phyloP scores from a whole-genome alignment of 176 grass and related monocot genomes.

The Hordeum vulgare region DNA sequence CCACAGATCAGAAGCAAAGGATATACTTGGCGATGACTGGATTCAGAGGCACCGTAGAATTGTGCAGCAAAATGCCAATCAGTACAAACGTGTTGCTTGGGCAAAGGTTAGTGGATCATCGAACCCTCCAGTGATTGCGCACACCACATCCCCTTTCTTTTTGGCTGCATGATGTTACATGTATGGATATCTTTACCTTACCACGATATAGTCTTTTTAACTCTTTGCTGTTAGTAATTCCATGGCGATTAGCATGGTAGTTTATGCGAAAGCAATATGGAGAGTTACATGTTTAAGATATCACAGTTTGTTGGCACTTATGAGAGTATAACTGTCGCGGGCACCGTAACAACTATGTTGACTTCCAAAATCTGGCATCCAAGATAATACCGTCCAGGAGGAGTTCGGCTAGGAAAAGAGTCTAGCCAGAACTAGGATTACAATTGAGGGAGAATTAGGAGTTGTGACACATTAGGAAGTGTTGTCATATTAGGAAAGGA shows the following conservation, averaged over 20 bases:
- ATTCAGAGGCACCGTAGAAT: conserved; percentile 95
- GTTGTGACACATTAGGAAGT: not conserved
- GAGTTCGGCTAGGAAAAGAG: not conserved
- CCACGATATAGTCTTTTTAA: not conserved
- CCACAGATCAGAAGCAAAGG: conserved; percentile 93
- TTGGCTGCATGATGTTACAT: not conserved
- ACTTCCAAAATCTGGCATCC: not conserved
- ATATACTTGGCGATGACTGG: conserved; percentile 98
- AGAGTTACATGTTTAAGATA: conserved; percentile 2
- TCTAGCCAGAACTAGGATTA: not conserved
- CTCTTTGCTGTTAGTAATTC: not conserved
- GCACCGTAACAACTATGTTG: not conserved
- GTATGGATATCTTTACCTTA: not conserved
- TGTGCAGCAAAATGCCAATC: conserved; percentile 97
- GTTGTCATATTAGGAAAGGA: not conserved
- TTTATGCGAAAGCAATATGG: conserved; percentile 7
- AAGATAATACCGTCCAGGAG: not conserved
- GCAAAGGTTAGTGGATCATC: conserved; percentile 58
- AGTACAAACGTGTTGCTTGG: conserved; percentile 97
- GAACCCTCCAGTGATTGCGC: not conserved
- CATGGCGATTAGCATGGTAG: not conserved
- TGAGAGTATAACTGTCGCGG: not conserved
- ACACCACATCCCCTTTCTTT: not conserved
- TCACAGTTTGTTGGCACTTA: not conserved
- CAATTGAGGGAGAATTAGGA: not conserved